Evolutionary conservation across 192 early-diverging fungal species (phyloP).

Genomic region (Phlyctochytrium arcticum): DNA sequence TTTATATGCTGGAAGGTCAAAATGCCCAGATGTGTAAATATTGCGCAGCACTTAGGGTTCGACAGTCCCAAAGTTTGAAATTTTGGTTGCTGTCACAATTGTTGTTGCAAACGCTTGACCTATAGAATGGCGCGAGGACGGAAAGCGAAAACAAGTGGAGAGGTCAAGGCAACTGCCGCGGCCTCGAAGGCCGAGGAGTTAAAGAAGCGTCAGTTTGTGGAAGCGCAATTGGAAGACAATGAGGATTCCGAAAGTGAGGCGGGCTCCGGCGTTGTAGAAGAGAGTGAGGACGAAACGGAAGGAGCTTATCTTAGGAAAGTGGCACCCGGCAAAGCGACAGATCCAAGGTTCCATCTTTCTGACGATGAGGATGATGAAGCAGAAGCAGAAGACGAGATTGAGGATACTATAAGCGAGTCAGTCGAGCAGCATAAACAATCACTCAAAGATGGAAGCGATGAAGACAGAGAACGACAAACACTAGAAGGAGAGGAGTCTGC

Average conservation of each 20-base stretch:
- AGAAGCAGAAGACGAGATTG: conserved; percentile 18
- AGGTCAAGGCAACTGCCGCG: neutral
- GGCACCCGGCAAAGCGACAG: conserved; percentile 10
- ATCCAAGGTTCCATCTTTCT: conserved; percentile 6
- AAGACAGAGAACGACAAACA: too few species aligned
- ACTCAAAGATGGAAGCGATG: too few species aligned
- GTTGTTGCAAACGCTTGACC: too few species aligned
- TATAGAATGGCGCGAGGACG: neutral
- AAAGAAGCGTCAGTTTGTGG: too few species aligned
- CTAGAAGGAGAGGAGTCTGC: conserved; percentile 4
- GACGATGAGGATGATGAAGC: conserved; percentile 27
- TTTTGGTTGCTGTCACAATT: too few species aligned
- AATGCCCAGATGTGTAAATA: too few species aligned
- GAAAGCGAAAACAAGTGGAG: conserved; percentile 9
- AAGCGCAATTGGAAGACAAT: too few species aligned
- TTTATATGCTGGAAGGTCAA: too few species aligned
- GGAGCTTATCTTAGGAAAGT: neutral
- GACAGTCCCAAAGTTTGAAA: neutral
- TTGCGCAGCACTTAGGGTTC: too few species aligned
- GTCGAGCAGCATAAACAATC: neutral
- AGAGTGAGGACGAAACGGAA: neutral
- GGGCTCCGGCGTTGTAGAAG: neutral
- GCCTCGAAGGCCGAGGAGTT: too few species aligned
- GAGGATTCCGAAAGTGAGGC: neutral
- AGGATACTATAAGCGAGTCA: neutral